phyloP scores from a whole-genome alignment of 139 green algal genomes.

The Chlamydomonas sp. region DNA sequence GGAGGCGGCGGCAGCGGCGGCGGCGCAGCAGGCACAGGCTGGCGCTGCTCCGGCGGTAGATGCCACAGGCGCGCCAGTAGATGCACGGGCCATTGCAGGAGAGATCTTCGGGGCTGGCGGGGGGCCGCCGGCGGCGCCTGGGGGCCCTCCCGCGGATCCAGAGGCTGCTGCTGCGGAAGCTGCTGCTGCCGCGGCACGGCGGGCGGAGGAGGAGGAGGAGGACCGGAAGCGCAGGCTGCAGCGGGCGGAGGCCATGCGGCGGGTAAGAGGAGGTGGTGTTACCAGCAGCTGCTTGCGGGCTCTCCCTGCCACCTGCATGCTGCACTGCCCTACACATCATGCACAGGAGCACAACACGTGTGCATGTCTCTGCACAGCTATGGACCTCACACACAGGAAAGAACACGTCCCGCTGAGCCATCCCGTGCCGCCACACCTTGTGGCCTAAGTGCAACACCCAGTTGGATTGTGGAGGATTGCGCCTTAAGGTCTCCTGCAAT shows the following conservation, averaged over 20 bases:
- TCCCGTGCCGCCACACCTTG: no score
- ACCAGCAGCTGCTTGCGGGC: neutral
- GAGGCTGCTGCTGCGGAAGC: neutral
- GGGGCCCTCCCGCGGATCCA: neutral
- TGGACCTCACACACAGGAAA: no score
- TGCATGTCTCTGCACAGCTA: no score
- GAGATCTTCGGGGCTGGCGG: conserved; percentile 9
- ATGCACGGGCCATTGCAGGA: neutral
- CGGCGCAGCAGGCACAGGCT: neutral
- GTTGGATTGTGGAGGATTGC: no score
- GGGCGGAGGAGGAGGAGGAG: conserved; percentile 42
- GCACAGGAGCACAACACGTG: no score
- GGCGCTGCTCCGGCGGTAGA: neutral
- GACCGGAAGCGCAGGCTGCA: conserved; percentile 30
- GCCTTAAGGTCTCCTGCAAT: no score
- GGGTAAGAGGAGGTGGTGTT: conserved; percentile 3
- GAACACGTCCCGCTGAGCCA: no score
- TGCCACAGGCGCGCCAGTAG: neutral
- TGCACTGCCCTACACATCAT: no score
- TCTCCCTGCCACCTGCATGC: no score
- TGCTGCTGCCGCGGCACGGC: conserved; percentile 9
- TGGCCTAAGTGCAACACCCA: no score
- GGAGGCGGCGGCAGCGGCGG: conserved; percentile 44
- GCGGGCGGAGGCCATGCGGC: conserved; percentile 23
- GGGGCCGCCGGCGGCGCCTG: neutral